These are phyloP conservation scores for Venturia effusa DNA, from an alignment of 2,329 filamentous ascomycete genomes.

Conservation along the genomic window DNA sequence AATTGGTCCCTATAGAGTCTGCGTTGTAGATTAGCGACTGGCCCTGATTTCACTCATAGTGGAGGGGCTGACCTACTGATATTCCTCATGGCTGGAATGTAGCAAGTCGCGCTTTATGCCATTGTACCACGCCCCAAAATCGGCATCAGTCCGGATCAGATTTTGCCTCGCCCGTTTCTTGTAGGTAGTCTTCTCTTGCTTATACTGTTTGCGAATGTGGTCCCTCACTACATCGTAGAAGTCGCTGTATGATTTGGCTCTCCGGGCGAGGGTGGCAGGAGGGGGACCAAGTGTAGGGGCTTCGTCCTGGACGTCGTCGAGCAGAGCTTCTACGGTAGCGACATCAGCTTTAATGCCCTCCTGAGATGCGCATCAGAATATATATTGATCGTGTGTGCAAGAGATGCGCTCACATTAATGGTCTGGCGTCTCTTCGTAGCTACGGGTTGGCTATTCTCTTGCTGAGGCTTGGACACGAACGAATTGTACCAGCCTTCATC, in stretches of 20 bases:
- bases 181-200: conserved; percentile 29
- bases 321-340: conserved; percentile 45
- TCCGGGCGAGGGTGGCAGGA: conserved; percentile 50
- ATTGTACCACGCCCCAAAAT: conserved; percentile 49
- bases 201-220: conserved; percentile 44
- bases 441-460: conserved; percentile 30
- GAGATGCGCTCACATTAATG: conserved; percentile 32
- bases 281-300: conserved; percentile 50
- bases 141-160: conserved; percentile 45
- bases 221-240: conserved; percentile 56
- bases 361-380: conserved; percentile 26
- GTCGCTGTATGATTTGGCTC: conserved; percentile 69
- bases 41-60: not conserved
- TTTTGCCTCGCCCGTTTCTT: conserved; percentile 27
- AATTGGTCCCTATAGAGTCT: conserved; percentile 75
- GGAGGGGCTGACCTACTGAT: conserved; percentile 47
- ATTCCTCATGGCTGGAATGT: conserved; percentile 74
- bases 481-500: conserved; percentile 74
- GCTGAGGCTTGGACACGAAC: conserved; percentile 46
- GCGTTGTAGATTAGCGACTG: conserved; percentile 13
- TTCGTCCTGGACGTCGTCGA: conserved; percentile 47
- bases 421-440: conserved; percentile 40
- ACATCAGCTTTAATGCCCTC: conserved; percentile 43
- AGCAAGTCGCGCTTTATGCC: conserved; percentile 56
- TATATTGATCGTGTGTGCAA: conserved; percentile 47